Conservation (phyloP, 768 basidiomycete species). For the Termitomyces sp. region DNA sequence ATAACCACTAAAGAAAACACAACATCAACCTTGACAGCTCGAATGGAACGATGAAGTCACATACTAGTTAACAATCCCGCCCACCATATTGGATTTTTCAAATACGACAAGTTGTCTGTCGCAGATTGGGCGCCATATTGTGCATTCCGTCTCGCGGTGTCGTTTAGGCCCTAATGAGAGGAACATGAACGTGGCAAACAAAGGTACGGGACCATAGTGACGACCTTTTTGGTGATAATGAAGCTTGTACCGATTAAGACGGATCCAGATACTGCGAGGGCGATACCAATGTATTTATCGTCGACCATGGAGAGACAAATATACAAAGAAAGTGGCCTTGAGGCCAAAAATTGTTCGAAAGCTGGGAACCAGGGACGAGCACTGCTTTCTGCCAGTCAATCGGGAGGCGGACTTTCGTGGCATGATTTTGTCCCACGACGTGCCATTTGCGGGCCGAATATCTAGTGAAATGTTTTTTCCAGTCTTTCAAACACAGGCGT, state of each 20-base stretch:
- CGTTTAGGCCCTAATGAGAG: constrained; percentile 76
- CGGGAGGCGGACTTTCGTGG: constrained; percentile 12
- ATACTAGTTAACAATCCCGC: constrained; percentile 87
- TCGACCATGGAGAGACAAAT: constrained; percentile 55
- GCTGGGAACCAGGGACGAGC: background rate
- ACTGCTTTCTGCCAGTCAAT: background rate
- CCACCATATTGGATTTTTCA: constrained; percentile 97
- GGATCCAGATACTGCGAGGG: constrained; percentile 81
- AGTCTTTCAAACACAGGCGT: too few relatives aligned
- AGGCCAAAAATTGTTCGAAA: constrained; percentile 11
- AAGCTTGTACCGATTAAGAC: constrained; percentile 92
- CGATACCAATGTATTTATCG: constrained; percentile 94
- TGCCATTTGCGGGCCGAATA: constrained; percentile 12
- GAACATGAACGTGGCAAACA: constrained; percentile 2
- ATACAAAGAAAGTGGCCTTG: constrained; percentile 12
- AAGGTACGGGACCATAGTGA: background rate
- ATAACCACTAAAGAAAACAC: constrained; percentile 63
- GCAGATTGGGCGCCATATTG: constrained; percentile 50
- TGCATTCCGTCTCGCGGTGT: constrained; percentile 60
- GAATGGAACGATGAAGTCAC: constrained; percentile 28
- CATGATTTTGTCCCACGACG: constrained; percentile 20
- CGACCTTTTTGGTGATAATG: constrained; percentile 98
- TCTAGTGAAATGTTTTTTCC: too few relatives aligned
- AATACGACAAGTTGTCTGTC: constrained; percentile 82
- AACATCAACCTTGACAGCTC: constrained; percentile 3